Conservation (phyloP, 495 filamentous ascomycete species). For the Aspergillus biplanus region DNA sequence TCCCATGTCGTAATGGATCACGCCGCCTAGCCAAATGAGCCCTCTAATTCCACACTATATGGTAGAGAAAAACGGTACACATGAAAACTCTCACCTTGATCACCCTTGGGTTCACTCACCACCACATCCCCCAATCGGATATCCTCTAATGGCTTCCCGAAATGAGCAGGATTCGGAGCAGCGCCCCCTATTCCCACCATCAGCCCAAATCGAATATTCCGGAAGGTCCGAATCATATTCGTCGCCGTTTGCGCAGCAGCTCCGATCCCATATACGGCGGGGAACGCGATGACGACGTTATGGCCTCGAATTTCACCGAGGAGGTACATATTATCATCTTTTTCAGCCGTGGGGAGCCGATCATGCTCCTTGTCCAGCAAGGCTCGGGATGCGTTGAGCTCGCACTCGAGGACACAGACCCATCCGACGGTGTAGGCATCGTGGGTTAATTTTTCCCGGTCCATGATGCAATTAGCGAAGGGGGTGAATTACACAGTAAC, state of each 20-base stretch:
- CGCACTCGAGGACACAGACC: conserved; percentile 17
- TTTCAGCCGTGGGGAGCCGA: conserved; percentile 4
- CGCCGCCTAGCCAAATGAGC: conserved; percentile 11
- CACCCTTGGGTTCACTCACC: conserved; percentile 18
- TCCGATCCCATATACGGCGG: conserved; percentile 14
- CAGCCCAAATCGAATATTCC: conserved; percentile 43
- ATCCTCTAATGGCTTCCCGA: conserved; percentile 7
- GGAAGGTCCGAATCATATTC: conserved; percentile 35
- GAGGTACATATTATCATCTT: conserved; percentile 21
- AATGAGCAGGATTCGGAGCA: conserved; percentile 15
- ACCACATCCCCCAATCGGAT: conserved; percentile 24
- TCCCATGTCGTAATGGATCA: conserved; percentile 22
- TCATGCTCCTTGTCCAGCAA: conserved; percentile 22
- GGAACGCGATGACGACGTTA: conserved; percentile 22
- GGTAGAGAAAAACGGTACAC: neutral
- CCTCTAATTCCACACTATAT: neutral
- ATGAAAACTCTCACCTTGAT: conserved; percentile 6
- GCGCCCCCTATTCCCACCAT: conserved; percentile 54
- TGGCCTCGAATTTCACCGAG: conserved; percentile 19
- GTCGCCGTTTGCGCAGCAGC: conserved; percentile 9
- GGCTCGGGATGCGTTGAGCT: conserved; percentile 16
- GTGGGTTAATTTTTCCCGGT: conserved; percentile 7
- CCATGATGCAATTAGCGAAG: neutral
- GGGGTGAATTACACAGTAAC: too few relatives aligned
- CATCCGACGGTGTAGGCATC: conserved; percentile 18